Base-by-base conservation (phyloP, 1,139 yeast genomes). In the Saccharomyces hybrid region DNA sequence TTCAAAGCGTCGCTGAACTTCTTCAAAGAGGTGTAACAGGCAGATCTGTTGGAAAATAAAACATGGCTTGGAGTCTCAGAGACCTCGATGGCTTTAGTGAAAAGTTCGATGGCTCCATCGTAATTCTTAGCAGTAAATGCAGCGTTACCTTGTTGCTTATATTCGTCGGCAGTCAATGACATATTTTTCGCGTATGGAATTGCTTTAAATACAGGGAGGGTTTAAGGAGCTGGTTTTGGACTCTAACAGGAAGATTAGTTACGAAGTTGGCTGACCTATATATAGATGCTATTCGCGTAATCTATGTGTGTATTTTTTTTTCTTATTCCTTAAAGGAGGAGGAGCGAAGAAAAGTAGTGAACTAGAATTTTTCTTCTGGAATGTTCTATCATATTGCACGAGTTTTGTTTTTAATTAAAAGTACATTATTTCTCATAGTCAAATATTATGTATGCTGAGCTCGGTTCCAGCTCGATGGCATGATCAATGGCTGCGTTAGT, bases 111-210 rank as follows among this genome's bases (percentile, higher is more conserved):
- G 52, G 99, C 98, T 63, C 82, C 80, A 16, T 77, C 74, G 69
- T 83, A 93, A 53, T 91, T 89, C 73, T 93, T 91, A 55, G 90
- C 88, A 47, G 90, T 83, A 70, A 93, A 93, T 53, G 91, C 93
- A 62, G 89, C 86, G 76, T 93, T 93, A 65, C 98, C 99, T 73
- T 87, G 81, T 50, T 87, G 83, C 73, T 86, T 86, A 68, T 69
- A 83, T 70, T 86, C 90, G 60, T 85, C 91, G 47, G 88, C 83
- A 48, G 87, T 81, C 75, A 72, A 73, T 34, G 54, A 53, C 53
- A 56, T 57, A 23, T 46, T 50, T 51, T 19, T 41, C 46, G 14
- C 11, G 42, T 38, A 38, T 38, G 23, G 42, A 7, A 3, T 38
- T 16, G 42, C 34, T 38, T 38, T 9, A 14, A n/a, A 6, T 38